Conservation (phyloP, 164 flowering plant genomes). For the Protea cynaroides region DNA sequence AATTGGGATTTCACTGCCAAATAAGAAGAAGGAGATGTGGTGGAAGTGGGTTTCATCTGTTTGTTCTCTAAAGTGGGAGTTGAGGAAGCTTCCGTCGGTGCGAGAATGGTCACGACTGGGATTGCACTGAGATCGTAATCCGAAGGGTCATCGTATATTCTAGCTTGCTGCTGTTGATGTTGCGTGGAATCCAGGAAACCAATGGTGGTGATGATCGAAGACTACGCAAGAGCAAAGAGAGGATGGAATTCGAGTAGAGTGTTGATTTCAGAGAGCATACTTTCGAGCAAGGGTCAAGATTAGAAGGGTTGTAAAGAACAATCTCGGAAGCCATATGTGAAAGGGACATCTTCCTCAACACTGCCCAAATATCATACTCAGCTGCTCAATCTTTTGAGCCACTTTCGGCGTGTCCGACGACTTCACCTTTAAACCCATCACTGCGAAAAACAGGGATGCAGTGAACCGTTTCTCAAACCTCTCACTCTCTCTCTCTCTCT, state of each 20-base stretch:
- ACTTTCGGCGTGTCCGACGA: conserved; percentile 81
- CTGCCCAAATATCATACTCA: conserved; percentile 61
- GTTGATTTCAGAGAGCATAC: conserved; percentile 60
- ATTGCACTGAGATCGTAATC: conserved; percentile 60
- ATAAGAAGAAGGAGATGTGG: too few species aligned
- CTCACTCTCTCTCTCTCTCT: too few species aligned
- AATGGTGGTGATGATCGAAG: conserved; percentile 26
- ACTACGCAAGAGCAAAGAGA: conserved; percentile 16
- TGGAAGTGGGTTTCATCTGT: too few species aligned
- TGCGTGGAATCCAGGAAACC: conserved; percentile 14
- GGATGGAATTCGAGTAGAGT: conserved; percentile 17
- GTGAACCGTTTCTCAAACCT: too few species aligned
- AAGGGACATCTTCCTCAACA: conserved; percentile 46
- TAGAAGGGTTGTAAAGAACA: conserved; percentile 81
- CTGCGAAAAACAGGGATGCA: conserved; percentile 61
- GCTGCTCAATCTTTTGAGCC: conserved; percentile 71
- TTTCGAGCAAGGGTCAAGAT: conserved; percentile 66
- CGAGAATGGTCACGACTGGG: conserved; percentile 44
- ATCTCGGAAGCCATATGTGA: conserved; percentile 58
- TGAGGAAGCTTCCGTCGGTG: conserved; percentile 11
- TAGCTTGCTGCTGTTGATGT: background rate
- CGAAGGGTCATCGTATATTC: conserved; percentile 18
- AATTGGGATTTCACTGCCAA: too few species aligned
- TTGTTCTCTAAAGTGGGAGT: conserved; percentile 22
- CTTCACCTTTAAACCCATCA: conserved; percentile 72